Base-by-base conservation (phyloP, 768 basidiomycete genomes). In the Roridomyces roridus region DNA sequence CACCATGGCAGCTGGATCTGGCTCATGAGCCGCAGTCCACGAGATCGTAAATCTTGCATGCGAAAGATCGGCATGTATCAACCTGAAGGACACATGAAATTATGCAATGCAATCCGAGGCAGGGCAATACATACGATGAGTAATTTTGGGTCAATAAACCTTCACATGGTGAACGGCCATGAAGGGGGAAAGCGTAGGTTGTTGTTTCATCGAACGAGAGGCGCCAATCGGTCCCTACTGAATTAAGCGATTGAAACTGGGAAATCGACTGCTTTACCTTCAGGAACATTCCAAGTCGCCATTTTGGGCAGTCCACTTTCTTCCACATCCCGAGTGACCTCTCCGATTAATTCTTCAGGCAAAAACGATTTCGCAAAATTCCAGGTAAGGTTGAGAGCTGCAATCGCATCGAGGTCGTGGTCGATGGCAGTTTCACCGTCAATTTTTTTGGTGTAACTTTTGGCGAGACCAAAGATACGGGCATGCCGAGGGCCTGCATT, bases 401-500 rank as follows among this genome's bases (percentile, higher is more conserved):
- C 31, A 34, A 34, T 34, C 2, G 31, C 7, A 8, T 34, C 31
- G 11, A 11, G 31, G 31, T 34, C 31, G 7, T 34, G 31, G 7
- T 34, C 31, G 2, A 34, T 8, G 3, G 31, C 3, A 4, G 31
- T 34, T 15, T 3, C 31, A 15, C 4, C 15, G 31, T 56, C 55
- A 11, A 56, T 17, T 5, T 37, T 25, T 24, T 56, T 56, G 1
- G 41, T 49, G 18, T 20, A 56, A 18, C 55, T 47, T 10, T 47
- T 48, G 4, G 46, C 53, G 18, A 20, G 21, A 4, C 53, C 53
- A 14, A 46, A 55, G 2, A 55, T 29, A 6, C 44, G 52, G 5
- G 44, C 44, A 54, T 54, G 52, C 17, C 25, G 44, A 1, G 44
- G 52, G 12, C 53, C 53, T n/a, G 53, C 46, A 36, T 49, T 56